A percentile compares a stretch with the other conserved stretches of the same genome.
Evolutionary conservation across 371 early-diverging fungal genomes (phyloP).

Genomic region (Saksenaea vasiformis): DNA sequence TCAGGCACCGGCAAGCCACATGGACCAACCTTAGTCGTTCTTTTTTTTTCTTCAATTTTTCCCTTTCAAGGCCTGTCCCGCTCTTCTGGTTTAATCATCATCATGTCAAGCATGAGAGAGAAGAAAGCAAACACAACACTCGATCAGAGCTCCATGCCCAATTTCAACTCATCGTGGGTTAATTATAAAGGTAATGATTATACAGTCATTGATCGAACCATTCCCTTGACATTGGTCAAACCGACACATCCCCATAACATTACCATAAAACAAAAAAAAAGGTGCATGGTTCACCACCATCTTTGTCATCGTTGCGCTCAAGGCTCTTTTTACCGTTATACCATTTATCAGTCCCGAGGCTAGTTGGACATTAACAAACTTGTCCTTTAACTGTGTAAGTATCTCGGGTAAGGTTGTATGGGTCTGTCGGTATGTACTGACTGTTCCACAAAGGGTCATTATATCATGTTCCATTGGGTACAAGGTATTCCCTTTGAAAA

Average conservation of each 20-base stretch:
- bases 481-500: constrained; percentile 94
- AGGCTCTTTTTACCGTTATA: constrained; percentile 82
- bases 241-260: too few species aligned
- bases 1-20: background rate
- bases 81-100: background rate
- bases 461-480: constrained; percentile 96
- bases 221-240: background rate
- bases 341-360: constrained; percentile 90
- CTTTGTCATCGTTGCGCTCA: constrained; percentile 75
- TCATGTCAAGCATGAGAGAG: constrained; percentile 15
- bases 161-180: constrained; percentile 72
- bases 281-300: constrained; percentile 93
- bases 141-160: constrained; percentile 67
- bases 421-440: background rate
- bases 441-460: constrained; percentile 69
- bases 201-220: background rate
- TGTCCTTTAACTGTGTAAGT: constrained; percentile 86
- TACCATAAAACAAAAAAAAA: constrained; percentile 20
- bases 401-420: background rate
- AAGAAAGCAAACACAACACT: constrained; percentile 39
- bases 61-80: background rate
- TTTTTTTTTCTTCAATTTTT: background rate
- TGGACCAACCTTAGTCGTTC: background rate
- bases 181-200: constrained; percentile 61
- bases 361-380: constrained; percentile 95